Percentiles rank a stretch among this genome's conserved stretches.
Conservation (phyloP, 2,329 filamentous ascomycete species). For the Achaetomium macrosporum region DNA sequence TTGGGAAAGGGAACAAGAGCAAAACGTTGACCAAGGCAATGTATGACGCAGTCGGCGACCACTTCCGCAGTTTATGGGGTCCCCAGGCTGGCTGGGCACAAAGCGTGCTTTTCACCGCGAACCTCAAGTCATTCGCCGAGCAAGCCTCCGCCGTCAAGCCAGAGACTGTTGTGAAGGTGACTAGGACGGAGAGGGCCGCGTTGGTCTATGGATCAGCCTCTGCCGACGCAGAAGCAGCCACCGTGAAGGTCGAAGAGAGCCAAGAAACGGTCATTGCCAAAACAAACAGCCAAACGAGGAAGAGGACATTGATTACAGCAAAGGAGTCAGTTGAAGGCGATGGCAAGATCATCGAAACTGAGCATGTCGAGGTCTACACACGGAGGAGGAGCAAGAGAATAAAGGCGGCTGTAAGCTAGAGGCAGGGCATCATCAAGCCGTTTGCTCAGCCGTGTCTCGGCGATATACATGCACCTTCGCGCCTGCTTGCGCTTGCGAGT, state of each 20-base stretch:
- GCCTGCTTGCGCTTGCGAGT: too few species aligned
- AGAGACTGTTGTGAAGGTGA: not conserved
- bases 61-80: constrained; percentile 87
- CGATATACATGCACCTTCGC: not conserved
- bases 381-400: constrained; percentile 15
- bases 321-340: not conserved
- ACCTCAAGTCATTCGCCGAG: constrained; percentile 78
- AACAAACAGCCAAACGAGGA: not conserved
- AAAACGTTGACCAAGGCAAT: constrained; percentile 83
- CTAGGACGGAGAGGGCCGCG: not conserved
- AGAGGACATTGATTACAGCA: not conserved
- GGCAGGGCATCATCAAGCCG: not conserved
- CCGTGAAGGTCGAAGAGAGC: not conserved
- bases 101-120: constrained; percentile 91
- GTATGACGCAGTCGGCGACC: constrained; percentile 84
- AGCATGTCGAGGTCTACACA: not conserved
- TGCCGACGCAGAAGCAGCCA: not conserved
- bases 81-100: constrained; percentile 96
- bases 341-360: not conserved
- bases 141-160: constrained; percentile 39
- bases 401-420: not conserved
- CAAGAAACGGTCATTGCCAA: not conserved
- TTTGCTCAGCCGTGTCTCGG: too few species aligned
- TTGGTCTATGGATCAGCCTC: not conserved
- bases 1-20: constrained; percentile 66